A percentile compares a stretch with the other conserved stretches of the same genome.
phyloP scores from a whole-genome alignment of 2,329 filamentous ascomycete species.

The Alternaria sp. region DNA sequence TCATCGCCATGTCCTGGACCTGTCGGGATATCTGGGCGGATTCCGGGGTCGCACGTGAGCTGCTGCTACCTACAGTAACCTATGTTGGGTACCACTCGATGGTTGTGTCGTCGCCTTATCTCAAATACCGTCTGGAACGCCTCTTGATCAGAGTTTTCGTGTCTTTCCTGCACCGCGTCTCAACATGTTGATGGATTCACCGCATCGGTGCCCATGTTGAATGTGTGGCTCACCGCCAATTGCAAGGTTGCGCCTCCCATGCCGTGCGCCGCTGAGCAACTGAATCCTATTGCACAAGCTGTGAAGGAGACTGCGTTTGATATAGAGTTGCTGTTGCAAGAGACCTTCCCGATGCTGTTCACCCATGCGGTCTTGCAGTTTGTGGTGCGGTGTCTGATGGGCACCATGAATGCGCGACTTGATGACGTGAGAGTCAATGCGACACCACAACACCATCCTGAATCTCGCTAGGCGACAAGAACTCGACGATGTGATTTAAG shows the following conservation, averaged over 20 bases:
- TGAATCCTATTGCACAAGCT: background rate
- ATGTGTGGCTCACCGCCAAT: constrained; percentile 25
- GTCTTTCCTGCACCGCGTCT: constrained; percentile 14
- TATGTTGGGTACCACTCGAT: background rate
- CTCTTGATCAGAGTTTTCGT: constrained; percentile 5
- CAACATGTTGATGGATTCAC: constrained; percentile 17
- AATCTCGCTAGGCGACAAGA: background rate
- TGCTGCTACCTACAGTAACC: background rate
- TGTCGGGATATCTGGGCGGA: background rate
- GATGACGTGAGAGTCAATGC: constrained; percentile 1
- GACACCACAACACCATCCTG: background rate
- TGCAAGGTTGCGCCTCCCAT: constrained; percentile 9
- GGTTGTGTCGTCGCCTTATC: background rate
- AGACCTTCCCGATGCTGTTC: background rate
- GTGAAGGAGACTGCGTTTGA: background rate
- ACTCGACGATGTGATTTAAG: background rate
- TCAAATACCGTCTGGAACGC: background rate
- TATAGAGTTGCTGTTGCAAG: too few species aligned
- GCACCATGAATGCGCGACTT: background rate
- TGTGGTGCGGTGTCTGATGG: background rate
- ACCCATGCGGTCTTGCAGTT: background rate
- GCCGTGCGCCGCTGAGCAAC: background rate
- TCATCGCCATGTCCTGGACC: constrained; percentile 2
- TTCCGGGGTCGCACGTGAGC: background rate
- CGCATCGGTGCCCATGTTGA: constrained; percentile 10